Evolutionary conservation across 768 basidiomycete genomes (phyloP).

Genomic region (Rhodosporidiobolus sp.): DNA sequence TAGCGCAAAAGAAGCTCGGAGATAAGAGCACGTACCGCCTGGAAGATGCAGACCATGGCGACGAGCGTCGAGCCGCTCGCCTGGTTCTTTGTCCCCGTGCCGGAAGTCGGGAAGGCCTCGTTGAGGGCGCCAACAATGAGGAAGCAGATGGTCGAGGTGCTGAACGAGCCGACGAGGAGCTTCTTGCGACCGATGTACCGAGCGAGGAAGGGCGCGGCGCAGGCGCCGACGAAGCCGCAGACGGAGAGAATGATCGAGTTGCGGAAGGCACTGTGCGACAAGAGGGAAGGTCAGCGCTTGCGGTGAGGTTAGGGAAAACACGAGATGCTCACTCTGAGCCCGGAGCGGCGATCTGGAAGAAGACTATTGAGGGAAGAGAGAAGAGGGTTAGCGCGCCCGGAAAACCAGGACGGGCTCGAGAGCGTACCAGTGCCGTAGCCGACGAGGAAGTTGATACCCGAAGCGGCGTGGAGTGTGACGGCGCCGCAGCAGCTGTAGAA

Average conservation of each 20-base stretch:
- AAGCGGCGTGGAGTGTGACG: slow-evolving; percentile 32
- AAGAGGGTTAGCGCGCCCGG: no score
- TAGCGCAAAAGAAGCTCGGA: no score
- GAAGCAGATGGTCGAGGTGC: slow-evolving; percentile 18
- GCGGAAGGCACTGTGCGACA: slow-evolving; percentile 29
- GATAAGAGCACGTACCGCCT: not conserved
- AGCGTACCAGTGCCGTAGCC: not conserved
- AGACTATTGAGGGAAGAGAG: no score
- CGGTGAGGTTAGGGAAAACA: not conserved
- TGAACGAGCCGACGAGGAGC: slow-evolving; percentile 25
- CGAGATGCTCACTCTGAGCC: slow-evolving; percentile 3
- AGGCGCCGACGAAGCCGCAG: slow-evolving; percentile 26
- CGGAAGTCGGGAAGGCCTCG: slow-evolving; percentile 9
- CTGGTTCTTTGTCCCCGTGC: not conserved
- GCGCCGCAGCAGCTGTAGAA: not conserved
- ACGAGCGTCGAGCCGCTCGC: slow-evolving; percentile 20
- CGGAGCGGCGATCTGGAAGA: slow-evolving; percentile 34
- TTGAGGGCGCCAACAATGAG: slow-evolving; percentile 31
- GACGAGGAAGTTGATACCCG: slow-evolving; percentile 29
- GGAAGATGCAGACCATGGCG: slow-evolving; percentile 31
- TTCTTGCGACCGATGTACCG: slow-evolving; percentile 26
- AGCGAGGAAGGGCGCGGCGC: slow-evolving; percentile 9
- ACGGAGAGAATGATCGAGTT: slow-evolving; percentile 34
- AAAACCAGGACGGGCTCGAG: slow-evolving; percentile 6
- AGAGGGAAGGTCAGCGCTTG: not conserved